Base-by-base conservation (phyloP, 768 basidiomycete genomes). In the Fomitopsis serialis region DNA sequence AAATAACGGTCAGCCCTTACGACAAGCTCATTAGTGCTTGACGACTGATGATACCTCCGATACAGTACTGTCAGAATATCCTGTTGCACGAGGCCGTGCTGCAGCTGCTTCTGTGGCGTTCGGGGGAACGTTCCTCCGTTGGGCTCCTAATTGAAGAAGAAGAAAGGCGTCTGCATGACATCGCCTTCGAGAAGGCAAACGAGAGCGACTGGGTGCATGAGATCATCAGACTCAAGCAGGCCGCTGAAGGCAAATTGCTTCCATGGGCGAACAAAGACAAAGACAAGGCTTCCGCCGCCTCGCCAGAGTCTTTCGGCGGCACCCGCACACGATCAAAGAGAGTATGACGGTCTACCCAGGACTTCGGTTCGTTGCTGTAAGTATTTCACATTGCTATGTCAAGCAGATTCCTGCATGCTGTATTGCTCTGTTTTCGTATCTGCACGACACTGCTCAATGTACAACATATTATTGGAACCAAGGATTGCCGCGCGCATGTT, bases 21-120 rank as follows among this genome's bases (percentile, higher is more conserved):
- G 11, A 32, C 11, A 11, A 6, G 29, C 29, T 32, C 29, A 11
- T 32, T 5, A 11, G 11, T 32, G 29, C 29, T 32, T 32, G 6
- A 32, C 11, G 6, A 32, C 19, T 40, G 22, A 44, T 23, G 10
- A 46, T 51, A 22, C 19, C 19, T 8, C 42, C 19, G 36, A 10
- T 32, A 22, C 57, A 89, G 86, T 91, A 89, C 58, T 88, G 86
- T 62, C 68, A 79, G 35, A 81, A 85, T 54, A 76, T 92, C 27
- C 78, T 92, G 11, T 73, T 89, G 4, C 85, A 82, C 2, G 89
- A 89, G 65, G 76, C 84, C 2, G 73, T 87, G 37, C 71, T 84
- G 42, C 89, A 92, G 61, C 72, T 92, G 9, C 71, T 88, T n/a
- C 68, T 89, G 13, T 90, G 87, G 85, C 80, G 86, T 11, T 70